These are phyloP conservation scores for Rhytidiadelphus loreus DNA, from an alignment of 225 moss, liverwort and hornwort species.

Conservation along the genomic window DNA sequence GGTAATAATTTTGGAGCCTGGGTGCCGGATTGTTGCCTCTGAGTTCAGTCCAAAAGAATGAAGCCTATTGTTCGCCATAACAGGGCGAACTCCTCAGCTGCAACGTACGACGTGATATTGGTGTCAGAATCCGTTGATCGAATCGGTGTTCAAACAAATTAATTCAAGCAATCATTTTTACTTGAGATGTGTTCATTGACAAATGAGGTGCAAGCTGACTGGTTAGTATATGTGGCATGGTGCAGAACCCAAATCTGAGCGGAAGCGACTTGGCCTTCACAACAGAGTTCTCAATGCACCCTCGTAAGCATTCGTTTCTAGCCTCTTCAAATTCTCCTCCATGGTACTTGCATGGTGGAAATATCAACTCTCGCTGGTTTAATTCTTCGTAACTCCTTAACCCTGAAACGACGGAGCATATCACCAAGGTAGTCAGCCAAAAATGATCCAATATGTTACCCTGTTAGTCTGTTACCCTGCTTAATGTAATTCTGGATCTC, in stretches of 20 bases:
- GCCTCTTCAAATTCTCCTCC: not conserved
- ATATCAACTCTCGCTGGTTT: not conserved
- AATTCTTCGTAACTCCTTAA: not conserved
- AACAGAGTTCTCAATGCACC: not conserved
- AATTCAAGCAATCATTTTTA: not conserved
- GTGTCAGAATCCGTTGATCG: not conserved
- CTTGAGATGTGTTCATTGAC: not conserved
- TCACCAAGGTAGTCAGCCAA: not conserved
- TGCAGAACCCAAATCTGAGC: slow-evolving; percentile 5
- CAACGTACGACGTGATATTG: not conserved
- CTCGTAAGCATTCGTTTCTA: not conserved
- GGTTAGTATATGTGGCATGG: not conserved
- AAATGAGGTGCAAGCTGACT: not conserved
- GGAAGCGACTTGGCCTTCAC: not conserved
- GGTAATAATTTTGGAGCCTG: not conserved
- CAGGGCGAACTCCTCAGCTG: not conserved
- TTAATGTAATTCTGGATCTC: not conserved
- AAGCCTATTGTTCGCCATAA: not conserved
- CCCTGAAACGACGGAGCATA: not conserved
- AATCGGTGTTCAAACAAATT: not conserved
- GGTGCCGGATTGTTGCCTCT: not conserved
- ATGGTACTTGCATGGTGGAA: not conserved
- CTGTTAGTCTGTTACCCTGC: too few relatives aligned
- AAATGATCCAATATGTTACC: not conserved
- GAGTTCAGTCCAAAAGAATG: not conserved